Base-by-base conservation (phyloP, 31 red algal genomes). In the Odonthalia washingtoniensis region DNA sequence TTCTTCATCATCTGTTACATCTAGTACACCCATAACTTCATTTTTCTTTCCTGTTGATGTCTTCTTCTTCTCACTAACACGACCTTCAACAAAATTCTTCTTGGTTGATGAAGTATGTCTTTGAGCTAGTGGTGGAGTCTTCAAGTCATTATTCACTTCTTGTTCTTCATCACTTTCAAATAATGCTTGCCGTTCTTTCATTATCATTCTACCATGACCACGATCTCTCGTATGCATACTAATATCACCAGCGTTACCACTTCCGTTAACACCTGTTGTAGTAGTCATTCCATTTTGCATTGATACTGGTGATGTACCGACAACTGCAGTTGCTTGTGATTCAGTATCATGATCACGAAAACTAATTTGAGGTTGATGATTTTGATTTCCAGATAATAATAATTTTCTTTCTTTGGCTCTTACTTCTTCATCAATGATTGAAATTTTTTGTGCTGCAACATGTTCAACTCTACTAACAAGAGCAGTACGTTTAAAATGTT, bases 401-500 rank as follows among this genome's bases (percentile, higher is more conserved):
- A 38, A 49, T 80, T 27, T 30, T 74, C 9, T 57, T 57, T 40
- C 49, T 63, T 39, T 37, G 2, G 14, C 16, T 26, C 68, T 40
- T 17, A 21, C 80, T 27, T 74, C 75, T 14, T 17, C n/a, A n/a
- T 77, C 82, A 12, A 86, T 72, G 46, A 80, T 9, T 17, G 70
- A 52, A 52, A 92, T 49, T 66, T 86, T 85, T 5, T 65, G 57
- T 45, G 52, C 28, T 36, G 81, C 82, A 49, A 92, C 82, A n/a
- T 92, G 78, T 67, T 89, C 78, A 12, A 95, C 87, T 37, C 87
- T 74, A 26, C 39, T 75, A 0, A 77, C 90, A 1, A 97, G 65
- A 21, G 74, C 86, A 31, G 83, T 74, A 57, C 87, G 53, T 74
- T 88, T 93, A 53, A 90, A 93, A 69, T 97, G 95, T 31, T 77